Percentiles rank a stretch among this genome's conserved stretches.
phyloP scores from a whole-genome alignment of 1,284 basidiomycete genomes.

The Golubevia sp. region DNA sequence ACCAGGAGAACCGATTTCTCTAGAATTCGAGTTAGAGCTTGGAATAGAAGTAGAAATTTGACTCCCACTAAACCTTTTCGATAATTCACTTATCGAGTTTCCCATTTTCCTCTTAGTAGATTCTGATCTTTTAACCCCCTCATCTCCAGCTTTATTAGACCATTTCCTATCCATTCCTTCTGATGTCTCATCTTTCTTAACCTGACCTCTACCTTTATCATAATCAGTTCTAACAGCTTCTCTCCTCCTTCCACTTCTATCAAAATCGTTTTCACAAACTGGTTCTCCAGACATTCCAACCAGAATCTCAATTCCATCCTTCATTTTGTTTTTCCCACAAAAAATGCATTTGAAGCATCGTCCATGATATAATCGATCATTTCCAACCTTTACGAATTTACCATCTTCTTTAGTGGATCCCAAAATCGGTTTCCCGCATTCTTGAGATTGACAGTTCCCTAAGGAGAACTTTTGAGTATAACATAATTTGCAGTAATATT shows the following conservation, averaged over 20 bases:
- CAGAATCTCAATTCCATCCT: slow-evolving; percentile 19
- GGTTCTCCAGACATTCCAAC: slow-evolving; percentile 41
- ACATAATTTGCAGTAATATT: slow-evolving; percentile 35
- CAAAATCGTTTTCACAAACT: slow-evolving; percentile 36
- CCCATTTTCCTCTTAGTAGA: slow-evolving; percentile 21
- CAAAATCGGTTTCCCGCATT: slow-evolving; percentile 24
- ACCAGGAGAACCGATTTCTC: no score
- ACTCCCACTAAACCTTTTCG: slow-evolving; percentile 18
- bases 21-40: no score
- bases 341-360: slow-evolving; percentile 33
- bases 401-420: slow-evolving; percentile 45
- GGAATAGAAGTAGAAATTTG: neutral
- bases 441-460: slow-evolving; percentile 15
- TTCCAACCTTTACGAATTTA: slow-evolving; percentile 28
- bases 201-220: no score
- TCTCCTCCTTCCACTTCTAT: slow-evolving; percentile 2
- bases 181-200: no score
- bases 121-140: no score
- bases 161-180: no score
- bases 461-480: slow-evolving; percentile 30
- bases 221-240: no score
- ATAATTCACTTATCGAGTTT: slow-evolving; percentile 41
- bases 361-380: slow-evolving; percentile 33
- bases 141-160: no score
- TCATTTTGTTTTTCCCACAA: slow-evolving; percentile 12